Percentiles rank a stretch among this genome's conserved stretches.
phyloP scores from a whole-genome alignment of 148 eudicot genomes.

The Chenopodium quinoa region DNA sequence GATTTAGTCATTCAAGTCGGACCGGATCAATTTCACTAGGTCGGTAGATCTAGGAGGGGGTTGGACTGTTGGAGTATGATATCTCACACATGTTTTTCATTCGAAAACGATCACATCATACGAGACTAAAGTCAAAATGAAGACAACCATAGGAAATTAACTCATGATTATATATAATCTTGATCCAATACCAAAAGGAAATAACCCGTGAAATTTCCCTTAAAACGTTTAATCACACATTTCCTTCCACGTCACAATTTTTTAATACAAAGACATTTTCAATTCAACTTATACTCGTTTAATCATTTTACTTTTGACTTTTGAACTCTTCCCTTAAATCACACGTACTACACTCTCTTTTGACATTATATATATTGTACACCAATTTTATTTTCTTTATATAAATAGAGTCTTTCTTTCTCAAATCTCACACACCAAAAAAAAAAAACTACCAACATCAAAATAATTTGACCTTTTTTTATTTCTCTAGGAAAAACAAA shows the following conservation, averaged over 20 bases:
- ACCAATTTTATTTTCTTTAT: not conserved
- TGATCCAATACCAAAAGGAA: not conserved
- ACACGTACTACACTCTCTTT: not conserved
- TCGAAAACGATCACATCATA: too few relatives aligned
- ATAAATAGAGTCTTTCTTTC: not conserved
- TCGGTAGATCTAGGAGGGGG: too few relatives aligned
- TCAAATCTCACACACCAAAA: not conserved
- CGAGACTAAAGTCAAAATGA: not conserved
- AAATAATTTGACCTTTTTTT: too few relatives aligned
- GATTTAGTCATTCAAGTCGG: too few relatives aligned
- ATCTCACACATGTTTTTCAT: too few relatives aligned
- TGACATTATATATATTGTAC: not conserved
- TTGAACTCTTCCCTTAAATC: constrained; percentile 8
- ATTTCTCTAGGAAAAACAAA: not conserved
- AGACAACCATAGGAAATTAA: not conserved
- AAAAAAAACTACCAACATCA: not conserved
- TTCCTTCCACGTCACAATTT: not conserved
- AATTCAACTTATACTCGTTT: constrained; percentile 4
- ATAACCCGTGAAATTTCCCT: constrained; percentile 6
- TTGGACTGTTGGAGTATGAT: too few relatives aligned
- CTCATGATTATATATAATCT: not conserved
- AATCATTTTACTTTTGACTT: not conserved
- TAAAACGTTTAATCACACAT: not conserved
- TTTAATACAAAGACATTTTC: not conserved
- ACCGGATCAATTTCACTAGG: too few relatives aligned